Base-by-base conservation (phyloP, 805 yeast genomes). In the Cyberlindnera mississippiensis region DNA sequence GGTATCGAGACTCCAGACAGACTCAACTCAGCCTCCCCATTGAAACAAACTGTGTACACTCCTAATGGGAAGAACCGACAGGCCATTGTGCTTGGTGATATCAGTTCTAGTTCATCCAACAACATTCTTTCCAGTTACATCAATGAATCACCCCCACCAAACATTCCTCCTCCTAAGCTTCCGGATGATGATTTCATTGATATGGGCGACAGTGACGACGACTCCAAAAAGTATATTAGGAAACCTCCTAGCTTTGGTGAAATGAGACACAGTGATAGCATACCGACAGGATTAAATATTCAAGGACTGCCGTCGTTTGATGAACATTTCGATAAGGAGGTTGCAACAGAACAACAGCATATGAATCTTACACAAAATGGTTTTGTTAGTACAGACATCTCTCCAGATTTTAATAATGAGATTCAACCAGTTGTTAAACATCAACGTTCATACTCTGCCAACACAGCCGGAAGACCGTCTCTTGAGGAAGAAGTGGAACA, bases 31-130 rank as follows among this genome's bases (percentile, higher is more conserved):
- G 37, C 34, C 4, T 52, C 57, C 0, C 59, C 59, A 3, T 26
- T 51, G 34, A 46, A 52, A 36, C 47, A 52, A 16, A 27, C 41
- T 7, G 22, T 37, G 3, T 34, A 41, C 16, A 51, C 57, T 5
- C 57, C 59, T 9, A 50, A 47, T 29, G 51, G 47, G 10, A 51
- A 51, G 14, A 53, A 57, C 28, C 47, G 61, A 39, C 50, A 56
- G 29, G 61, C 53, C 1, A 48, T 48, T n/a, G 51, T 57, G 3
- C 24, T 56, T 14, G 59, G 52, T 16, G 43, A 42, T n/a, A 13
- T 49, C 11, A 50, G 57, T 11, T 51, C 59, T 2, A 42, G 49
- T 10, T 53, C 58, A 12, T 53, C 60, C 6, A 48, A 28, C 27
- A 57, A 54, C 33, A 50, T 54, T 10, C 27, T 56, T 4, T 49